These are phyloP conservation scores for Tricholoma saponaceum DNA, from an alignment of 768 basidiomycete species.

Conservation along the genomic window DNA sequence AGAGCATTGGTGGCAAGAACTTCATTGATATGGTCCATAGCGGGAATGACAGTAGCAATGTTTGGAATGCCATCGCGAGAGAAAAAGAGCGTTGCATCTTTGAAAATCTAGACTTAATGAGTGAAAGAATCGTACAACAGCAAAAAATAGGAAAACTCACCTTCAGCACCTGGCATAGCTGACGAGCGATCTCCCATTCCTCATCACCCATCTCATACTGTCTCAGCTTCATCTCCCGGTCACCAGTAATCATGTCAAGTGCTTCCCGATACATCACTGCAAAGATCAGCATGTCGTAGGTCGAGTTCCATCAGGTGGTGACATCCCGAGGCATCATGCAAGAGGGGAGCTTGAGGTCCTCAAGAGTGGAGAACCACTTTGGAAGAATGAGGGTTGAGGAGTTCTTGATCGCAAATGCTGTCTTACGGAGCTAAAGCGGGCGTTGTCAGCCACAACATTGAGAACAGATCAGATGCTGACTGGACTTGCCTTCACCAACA, in stretches of 20 bases:
- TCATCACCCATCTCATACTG: slow-evolving; percentile 13
- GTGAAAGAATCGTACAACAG: not conserved
- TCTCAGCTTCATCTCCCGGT: slow-evolving; percentile 5
- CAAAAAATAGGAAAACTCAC: slow-evolving; percentile 14
- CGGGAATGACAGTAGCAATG: slow-evolving; percentile 30
- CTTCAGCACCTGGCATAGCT: slow-evolving; percentile 22
- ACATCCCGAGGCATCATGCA: too few relatives aligned
- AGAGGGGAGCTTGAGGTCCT: too few relatives aligned
- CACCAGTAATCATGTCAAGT: too few relatives aligned
- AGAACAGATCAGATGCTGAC: not conserved
- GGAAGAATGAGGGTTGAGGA: too few relatives aligned
- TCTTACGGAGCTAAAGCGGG: slow-evolving; percentile 16
- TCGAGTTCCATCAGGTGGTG: too few relatives aligned
- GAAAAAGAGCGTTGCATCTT: slow-evolving; percentile 28
- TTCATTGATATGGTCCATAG: slow-evolving; percentile 32
- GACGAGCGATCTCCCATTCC: slow-evolving; percentile 25
- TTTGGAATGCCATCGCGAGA: slow-evolving; percentile 16
- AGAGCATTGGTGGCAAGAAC: slow-evolving; percentile 5
- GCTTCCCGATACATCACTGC: too few relatives aligned
- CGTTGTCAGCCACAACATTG: not conserved
- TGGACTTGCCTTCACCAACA: slow-evolving; percentile 21
- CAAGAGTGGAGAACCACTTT: too few relatives aligned
- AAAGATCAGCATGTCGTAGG: too few relatives aligned
- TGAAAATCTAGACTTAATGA: slow-evolving; percentile 15
- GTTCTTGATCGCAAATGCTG: too few relatives aligned